A percentile compares a stretch with the other conserved stretches of the same genome.
Evolutionary conservation across 805 yeast genomes (phyloP).

Genomic region (Saccharomycopsis microspora): DNA sequence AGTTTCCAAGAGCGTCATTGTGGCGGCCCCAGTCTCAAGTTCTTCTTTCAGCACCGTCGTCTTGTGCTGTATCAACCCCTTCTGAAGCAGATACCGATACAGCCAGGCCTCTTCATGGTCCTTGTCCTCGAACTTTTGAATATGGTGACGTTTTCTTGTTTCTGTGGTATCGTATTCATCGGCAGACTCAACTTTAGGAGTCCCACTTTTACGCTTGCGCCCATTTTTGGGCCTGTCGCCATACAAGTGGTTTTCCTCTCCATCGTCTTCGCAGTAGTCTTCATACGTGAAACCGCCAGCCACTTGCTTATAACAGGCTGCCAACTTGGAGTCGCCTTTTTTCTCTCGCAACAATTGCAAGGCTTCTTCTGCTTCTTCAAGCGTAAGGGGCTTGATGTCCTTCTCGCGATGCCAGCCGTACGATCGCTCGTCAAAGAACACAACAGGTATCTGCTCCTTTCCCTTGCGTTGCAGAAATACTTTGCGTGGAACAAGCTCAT

Average conservation of each 20-base stretch:
- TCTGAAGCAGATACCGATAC: slow-evolving; percentile 13
- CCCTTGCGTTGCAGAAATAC: slow-evolving; percentile 7
- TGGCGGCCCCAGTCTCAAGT: neutral
- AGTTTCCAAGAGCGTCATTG: slow-evolving; percentile 5
- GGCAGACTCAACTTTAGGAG: no score
- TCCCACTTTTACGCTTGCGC: no score
- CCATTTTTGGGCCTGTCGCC: no score
- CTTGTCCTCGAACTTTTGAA: neutral
- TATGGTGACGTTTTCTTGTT: neutral
- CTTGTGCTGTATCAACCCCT: slow-evolving; percentile 13
- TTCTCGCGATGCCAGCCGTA: slow-evolving; percentile 13
- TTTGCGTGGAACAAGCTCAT: slow-evolving; percentile 1
- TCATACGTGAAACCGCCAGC: slow-evolving; percentile 1
- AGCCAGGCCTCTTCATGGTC: slow-evolving; percentile 8
- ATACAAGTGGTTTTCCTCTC: no score
- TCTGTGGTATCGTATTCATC: neutral
- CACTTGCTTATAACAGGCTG: slow-evolving; percentile 2
- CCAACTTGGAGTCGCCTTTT: slow-evolving; percentile 5
- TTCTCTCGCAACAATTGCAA: neutral
- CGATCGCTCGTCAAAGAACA: slow-evolving; percentile 7
- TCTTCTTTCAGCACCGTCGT: slow-evolving; percentile 4
- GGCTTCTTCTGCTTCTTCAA: slow-evolving; percentile 3
- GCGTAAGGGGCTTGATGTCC: slow-evolving; percentile 5
- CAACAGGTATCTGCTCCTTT: slow-evolving; percentile 7
- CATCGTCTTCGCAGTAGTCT: neutral